Percentiles rank a stretch among this genome's conserved stretches.
These are phyloP conservation scores for Solanum lycopersicoides DNA, from an alignment of 257 asterid genomes.

Conservation along the genomic window DNA sequence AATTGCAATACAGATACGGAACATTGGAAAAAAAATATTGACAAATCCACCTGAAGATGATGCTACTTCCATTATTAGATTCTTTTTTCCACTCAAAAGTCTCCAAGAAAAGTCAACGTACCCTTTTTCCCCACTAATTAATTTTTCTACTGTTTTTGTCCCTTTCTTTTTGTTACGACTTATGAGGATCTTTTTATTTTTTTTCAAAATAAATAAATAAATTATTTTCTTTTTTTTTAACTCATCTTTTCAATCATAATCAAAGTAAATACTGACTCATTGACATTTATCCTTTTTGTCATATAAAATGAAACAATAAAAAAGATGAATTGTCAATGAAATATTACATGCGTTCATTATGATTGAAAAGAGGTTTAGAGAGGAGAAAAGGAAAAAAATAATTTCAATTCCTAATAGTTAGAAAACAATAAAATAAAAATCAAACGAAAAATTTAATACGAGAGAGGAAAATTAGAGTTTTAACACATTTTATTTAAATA, in stretches of 20 bases:
- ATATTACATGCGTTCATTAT: neutral
- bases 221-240: neutral
- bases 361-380: neutral
- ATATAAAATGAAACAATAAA: neutral
- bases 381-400: neutral
- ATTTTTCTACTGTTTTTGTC: neutral
- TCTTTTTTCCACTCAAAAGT: neutral
- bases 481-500: too few relatives aligned
- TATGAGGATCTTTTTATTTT: too few relatives aligned
- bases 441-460: neutral
- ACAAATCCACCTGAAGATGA: neutral
- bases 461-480: too few relatives aligned
- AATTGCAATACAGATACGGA: accelerated
- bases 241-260: neutral
- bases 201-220: too few relatives aligned
- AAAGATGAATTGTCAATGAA: neutral
- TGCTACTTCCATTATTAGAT: neutral
- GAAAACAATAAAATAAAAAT: neutral
- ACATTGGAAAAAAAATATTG: neutral
- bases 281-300: neutral
- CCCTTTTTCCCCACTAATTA: neutral
- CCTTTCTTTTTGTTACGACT: neutral
- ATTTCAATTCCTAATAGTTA: neutral
- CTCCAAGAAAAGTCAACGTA: neutral
- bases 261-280: neutral